Evolutionary conservation across 306 rosid species (phyloP).

Genomic region (Begonia peltatifolia): DNA sequence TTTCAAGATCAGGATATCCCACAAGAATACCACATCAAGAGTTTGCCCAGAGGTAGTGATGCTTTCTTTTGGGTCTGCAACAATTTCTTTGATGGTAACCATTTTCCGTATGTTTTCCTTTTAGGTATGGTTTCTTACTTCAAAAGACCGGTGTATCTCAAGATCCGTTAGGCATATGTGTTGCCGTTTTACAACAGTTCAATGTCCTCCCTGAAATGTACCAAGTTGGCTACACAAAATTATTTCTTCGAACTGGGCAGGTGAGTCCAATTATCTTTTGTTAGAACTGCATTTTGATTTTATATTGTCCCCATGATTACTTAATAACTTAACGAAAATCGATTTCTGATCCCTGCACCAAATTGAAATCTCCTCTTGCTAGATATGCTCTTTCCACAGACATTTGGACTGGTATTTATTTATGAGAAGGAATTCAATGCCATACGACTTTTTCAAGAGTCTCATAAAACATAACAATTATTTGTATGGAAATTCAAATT

Average conservation of each 20-base stretch:
- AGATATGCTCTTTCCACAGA: neutral
- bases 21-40: constrained; percentile 75
- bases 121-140: constrained; percentile 67
- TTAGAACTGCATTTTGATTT: neutral
- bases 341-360: too few species aligned
- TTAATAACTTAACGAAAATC: too few species aligned
- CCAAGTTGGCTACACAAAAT: constrained; percentile 88
- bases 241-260: constrained; percentile 82
- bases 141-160: constrained; percentile 26
- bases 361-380: neutral
- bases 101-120: constrained; percentile 6
- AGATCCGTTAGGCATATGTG: constrained; percentile 76
- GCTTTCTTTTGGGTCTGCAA: constrained; percentile 1
- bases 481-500: too few species aligned
- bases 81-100: neutral
- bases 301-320: neutral
- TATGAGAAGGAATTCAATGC: too few species aligned
- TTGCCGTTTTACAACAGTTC: constrained; percentile 69
- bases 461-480: too few species aligned
- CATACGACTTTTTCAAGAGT: too few species aligned
- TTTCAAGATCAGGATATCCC: constrained; percentile 88
- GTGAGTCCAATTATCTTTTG: constrained; percentile 20
- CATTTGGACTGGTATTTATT: too few species aligned
- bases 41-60: constrained; percentile 67
- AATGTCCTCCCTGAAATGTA: constrained; percentile 74